Evolutionary conservation across 768 basidiomycete genomes (phyloP).

Genomic region (Tricholoma bakamatsutake): DNA sequence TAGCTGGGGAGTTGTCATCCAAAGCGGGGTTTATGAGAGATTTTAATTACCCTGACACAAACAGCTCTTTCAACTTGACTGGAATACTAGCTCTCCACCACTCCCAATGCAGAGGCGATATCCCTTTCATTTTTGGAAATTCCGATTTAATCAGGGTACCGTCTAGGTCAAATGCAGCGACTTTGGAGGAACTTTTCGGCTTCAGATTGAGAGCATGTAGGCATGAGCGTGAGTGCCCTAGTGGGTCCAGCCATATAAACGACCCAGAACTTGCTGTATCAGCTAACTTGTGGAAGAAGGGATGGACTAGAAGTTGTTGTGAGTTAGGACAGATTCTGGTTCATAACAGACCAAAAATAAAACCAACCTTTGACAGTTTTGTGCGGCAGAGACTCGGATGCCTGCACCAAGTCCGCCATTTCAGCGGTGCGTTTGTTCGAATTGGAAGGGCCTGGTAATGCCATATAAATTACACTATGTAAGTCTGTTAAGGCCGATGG

Average conservation of each 20-base stretch:
- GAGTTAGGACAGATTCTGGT: background rate
- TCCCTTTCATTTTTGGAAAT: slow-evolving; percentile 25
- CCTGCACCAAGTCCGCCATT: slow-evolving; percentile 4
- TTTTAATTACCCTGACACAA: slow-evolving; percentile 50
- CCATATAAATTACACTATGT: slow-evolving; percentile 1
- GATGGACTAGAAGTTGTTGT: slow-evolving; percentile 26
- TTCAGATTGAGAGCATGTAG: slow-evolving; percentile 34
- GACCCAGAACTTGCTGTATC: slow-evolving; percentile 9
- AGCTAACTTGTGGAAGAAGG: slow-evolving; percentile 32
- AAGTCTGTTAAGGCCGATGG: no score
- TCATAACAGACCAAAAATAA: background rate
- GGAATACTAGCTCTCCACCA: slow-evolving; percentile 75
- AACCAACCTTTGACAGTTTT: slow-evolving; percentile 13
- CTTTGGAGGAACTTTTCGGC: slow-evolving; percentile 44
- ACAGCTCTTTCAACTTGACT: slow-evolving; percentile 51
- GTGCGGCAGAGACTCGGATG: background rate
- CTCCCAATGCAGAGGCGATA: slow-evolving; percentile 38
- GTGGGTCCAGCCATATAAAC: slow-evolving; percentile 36
- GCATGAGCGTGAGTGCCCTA: slow-evolving; percentile 34
- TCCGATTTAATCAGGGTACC: slow-evolving; percentile 74
- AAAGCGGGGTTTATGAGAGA: background rate
- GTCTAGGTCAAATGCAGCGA: slow-evolving; percentile 84
- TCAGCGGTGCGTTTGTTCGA: slow-evolving; percentile 11
- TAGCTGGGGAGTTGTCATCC: slow-evolving; percentile 36
- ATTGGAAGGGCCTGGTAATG: background rate